Percentiles rank a stretch among this genome's conserved stretches.
phyloP scores from a whole-genome alignment of 2,329 filamentous ascomycete species.

The Cytospora schulzeri region DNA sequence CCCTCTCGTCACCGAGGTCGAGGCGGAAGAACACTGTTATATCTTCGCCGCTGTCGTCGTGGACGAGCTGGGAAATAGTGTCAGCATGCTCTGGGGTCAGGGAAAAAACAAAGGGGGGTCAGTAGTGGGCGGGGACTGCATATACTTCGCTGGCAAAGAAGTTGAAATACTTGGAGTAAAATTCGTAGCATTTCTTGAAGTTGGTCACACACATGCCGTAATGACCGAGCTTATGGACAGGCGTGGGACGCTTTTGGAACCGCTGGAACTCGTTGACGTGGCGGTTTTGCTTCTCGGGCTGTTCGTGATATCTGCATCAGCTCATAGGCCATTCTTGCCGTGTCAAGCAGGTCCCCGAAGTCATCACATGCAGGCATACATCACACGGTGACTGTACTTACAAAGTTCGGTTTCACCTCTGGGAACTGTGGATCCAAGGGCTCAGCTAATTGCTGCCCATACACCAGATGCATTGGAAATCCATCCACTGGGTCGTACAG shows the following conservation, averaged over 20 bases:
- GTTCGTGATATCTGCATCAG: neutral
- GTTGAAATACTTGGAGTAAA: slow-evolving; percentile 54
- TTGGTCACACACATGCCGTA: slow-evolving; percentile 57
- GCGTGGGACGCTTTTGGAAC: slow-evolving; percentile 49
- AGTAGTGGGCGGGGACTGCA: neutral
- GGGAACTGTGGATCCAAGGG: slow-evolving; percentile 42
- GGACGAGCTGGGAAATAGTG: slow-evolving; percentile 36
- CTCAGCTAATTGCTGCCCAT: slow-evolving; percentile 50
- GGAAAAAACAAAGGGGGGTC: neutral
- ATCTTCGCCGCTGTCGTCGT: slow-evolving; percentile 42
- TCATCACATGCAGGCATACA: neutral
- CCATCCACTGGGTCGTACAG: slow-evolving; percentile 57
- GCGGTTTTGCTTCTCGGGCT: slow-evolving; percentile 37
- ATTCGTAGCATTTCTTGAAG: slow-evolving; percentile 51
- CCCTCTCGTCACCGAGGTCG: slow-evolving; percentile 45
- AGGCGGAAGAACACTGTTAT: slow-evolving; percentile 50
- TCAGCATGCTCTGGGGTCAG: neutral
- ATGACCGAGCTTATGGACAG: slow-evolving; percentile 57
- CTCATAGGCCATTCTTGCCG: neutral
- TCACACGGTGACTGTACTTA: slow-evolving; percentile 7
- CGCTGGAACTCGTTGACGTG: slow-evolving; percentile 50
- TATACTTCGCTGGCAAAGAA: slow-evolving; percentile 52
- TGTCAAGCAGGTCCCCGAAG: neutral
- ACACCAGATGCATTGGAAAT: slow-evolving; percentile 59
- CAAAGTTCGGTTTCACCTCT: slow-evolving; percentile 48